Conservation (phyloP, 164 flowering plant species). For the Aristolochia californica region DNA sequence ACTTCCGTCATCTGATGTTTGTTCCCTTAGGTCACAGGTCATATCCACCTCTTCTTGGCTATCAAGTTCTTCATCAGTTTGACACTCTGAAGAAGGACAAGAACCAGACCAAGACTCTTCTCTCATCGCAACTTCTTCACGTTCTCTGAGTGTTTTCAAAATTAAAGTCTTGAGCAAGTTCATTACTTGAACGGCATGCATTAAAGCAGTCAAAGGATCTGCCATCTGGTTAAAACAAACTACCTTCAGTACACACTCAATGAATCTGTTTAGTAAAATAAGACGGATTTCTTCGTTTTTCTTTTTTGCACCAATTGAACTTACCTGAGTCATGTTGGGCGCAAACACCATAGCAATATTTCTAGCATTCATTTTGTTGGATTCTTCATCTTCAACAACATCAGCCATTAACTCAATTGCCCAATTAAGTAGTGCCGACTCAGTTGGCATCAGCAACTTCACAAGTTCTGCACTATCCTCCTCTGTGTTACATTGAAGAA, state of each 20-base stretch:
- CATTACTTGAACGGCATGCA: constrained; percentile 99
- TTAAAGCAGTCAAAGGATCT: constrained; percentile 93
- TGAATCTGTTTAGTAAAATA: no score
- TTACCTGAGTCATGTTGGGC: constrained; percentile 97
- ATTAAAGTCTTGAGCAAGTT: constrained; percentile 88
- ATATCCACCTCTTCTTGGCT: constrained; percentile 61
- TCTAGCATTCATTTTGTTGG: constrained; percentile 91
- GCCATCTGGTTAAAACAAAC: constrained; percentile 50
- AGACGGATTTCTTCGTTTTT: no score
- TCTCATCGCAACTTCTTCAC: constrained; percentile 50
- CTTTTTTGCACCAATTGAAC: no score
- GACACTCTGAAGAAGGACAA: constrained; percentile 40
- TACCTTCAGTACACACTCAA: not conserved
- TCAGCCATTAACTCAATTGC: constrained; percentile 95
- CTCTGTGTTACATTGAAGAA: constrained; percentile 72
- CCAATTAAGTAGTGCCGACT: constrained; percentile 78
- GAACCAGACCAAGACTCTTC: constrained; percentile 47
- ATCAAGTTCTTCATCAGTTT: constrained; percentile 36
- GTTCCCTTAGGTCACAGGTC: constrained; percentile 44
- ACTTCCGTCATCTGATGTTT: constrained; percentile 36
- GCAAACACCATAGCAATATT: constrained; percentile 93
- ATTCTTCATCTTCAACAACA: constrained; percentile 85
- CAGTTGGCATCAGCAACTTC: constrained; percentile 68
- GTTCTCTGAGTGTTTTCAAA: constrained; percentile 56
- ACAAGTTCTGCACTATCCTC: constrained; percentile 71